Base-by-base conservation (phyloP, 345 rosid species). In the Triadica sebifera region DNA sequence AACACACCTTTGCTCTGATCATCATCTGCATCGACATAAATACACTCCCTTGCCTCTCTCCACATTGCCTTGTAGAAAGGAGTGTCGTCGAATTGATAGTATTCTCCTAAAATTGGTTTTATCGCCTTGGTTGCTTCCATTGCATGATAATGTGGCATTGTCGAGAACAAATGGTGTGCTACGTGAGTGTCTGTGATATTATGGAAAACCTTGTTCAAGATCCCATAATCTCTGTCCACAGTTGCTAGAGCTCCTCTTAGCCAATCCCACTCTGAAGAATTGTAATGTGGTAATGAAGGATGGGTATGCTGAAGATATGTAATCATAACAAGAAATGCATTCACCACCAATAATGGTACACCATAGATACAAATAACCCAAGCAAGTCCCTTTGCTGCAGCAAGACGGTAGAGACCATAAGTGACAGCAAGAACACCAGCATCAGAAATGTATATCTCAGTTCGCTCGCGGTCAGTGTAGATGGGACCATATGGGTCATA, bases 111-210 rank as follows among this genome's bases (percentile, higher is more conserved):
- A 47, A 78, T 24, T 45, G 81, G 84, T 15, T 75, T 74, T 20
- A 81, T 77, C 0, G 71, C 71, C 45, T 74, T 47, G 0, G 84
- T 74, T 0, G 81, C 81, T 79, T 81, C 84, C 84, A 81, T 78
- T 1, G 84, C 84, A 34, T 81, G 77, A 24, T 81, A 81, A 20
- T 78, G 84, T 0, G 84, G 84, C 79, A 81, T 78, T 1, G 52
- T 73, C 0, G 81, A 78, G 79, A 81, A 74, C 67, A 81, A 41
- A 39, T 81, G 84, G 79, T 81, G 84, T 0, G 78, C 77, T 8
- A 81, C 84, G 29, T 81, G 84, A 3, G 84, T 81, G 63, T 81
- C 84, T 0, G 84, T 81, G 43, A 81, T 78, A 71, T 81, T 65
- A 46, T 81, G 84, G 65, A 81, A 81, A 1, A 78, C 78, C 79